Evolutionary conservation across 108 stramenopile genomes (phyloP).

Genomic region (Craspedostauros australis): DNA sequence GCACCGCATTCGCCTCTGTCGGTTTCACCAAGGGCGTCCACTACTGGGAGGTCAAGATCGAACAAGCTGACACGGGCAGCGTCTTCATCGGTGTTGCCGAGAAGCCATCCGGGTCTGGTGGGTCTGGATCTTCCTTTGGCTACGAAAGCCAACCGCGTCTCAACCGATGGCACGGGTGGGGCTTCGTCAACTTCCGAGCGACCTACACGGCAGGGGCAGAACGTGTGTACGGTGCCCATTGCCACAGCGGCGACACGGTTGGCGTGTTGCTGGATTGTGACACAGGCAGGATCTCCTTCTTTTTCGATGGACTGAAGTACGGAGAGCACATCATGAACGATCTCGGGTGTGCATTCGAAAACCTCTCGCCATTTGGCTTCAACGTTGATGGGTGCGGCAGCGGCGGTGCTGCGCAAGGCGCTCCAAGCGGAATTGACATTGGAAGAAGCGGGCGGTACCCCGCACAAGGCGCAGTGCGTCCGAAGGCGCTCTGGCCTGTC

Average conservation of each 20-base stretch:
- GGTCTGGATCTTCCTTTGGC: conserved; percentile 41
- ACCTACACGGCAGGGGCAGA: conserved; percentile 86
- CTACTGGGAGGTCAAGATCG: conserved; percentile 94
- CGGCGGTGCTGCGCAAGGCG: conserved; percentile 78
- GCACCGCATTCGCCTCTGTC: conserved; percentile 61
- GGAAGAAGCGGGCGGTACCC: conserved; percentile 57
- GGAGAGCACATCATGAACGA: conserved; percentile 94
- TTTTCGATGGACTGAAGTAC: conserved; percentile 93
- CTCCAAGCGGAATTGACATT: conserved; percentile 73
- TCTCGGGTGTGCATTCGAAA: conserved; percentile 93
- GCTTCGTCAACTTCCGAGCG: conserved; percentile 91
- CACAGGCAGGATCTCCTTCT: conserved; percentile 86
- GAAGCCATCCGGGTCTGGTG: conserved; percentile 56
- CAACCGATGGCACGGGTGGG: conserved; percentile 85
- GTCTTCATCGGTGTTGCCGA: conserved; percentile 93
- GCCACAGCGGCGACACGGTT: conserved; percentile 86
- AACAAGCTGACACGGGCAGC: conserved; percentile 86
- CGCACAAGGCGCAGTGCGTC: conserved; percentile 68
- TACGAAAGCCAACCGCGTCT: conserved; percentile 51
- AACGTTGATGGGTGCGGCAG: conserved; percentile 82
- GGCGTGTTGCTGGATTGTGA: conserved; percentile 95
- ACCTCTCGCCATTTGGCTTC: conserved; percentile 82
- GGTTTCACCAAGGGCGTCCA: conserved; percentile 90
- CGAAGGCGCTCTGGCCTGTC: conserved; percentile 86
- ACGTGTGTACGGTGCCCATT: conserved; percentile 87